Conservation (phyloP, 805 yeast genomes). For the Yamadazyma sp. region DNA sequence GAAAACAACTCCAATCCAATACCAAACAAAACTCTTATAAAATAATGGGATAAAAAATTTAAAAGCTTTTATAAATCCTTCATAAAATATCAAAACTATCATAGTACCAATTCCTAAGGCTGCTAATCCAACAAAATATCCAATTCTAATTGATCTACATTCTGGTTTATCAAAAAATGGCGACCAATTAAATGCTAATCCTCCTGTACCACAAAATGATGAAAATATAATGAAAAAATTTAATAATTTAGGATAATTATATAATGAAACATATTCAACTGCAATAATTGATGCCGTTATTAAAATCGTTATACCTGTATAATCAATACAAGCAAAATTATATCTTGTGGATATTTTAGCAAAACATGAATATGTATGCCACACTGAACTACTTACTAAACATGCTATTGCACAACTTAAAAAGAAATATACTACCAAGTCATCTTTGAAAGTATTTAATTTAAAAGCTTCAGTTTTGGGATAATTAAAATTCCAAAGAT, state of each 20-base stretch:
- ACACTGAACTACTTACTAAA: conserved; percentile 69
- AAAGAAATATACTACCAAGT: conserved; percentile 58
- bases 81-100: conserved; percentile 48
- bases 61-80: conserved; percentile 54
- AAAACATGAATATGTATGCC: conserved; percentile 91
- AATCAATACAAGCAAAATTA: conserved; percentile 89
- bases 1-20: conserved; percentile 77
- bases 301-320: conserved; percentile 87
- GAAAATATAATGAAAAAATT: conserved; percentile 58
- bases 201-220: conserved; percentile 61
- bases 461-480: conserved; percentile 57
- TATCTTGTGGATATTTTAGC: conserved; percentile 60
- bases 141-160: conserved; percentile 72
- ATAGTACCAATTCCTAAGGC: conserved; percentile 70
- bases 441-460: conserved; percentile 39
- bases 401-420: conserved; percentile 74
- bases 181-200: conserved; percentile 86
- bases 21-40: conserved; percentile 70
- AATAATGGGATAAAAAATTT: conserved; percentile 61
- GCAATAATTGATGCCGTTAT: conserved; percentile 87
- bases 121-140: conserved; percentile 77
- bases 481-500: conserved; percentile 55
- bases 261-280: conserved; percentile 77
- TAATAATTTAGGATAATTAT: conserved; percentile 52
- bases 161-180: conserved; percentile 88